phyloP scores from a whole-genome alignment of 179 eudicot genomes.

The Silene vulgaris region DNA sequence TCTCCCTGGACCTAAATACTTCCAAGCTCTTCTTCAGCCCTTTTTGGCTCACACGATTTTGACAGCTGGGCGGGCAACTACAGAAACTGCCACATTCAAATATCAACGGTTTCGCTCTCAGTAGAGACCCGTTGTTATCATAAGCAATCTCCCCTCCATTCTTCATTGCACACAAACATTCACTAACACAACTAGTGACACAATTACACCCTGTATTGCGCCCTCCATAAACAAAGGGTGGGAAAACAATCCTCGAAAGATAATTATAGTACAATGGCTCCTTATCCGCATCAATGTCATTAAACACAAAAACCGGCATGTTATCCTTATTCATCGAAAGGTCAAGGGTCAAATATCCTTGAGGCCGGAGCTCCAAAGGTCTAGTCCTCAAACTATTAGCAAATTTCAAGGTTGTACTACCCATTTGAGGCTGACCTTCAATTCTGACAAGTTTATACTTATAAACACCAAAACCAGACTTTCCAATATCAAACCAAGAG shows the following conservation, averaged over 20 bases:
- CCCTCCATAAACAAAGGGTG: conserved; percentile 50
- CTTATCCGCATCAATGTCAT: conserved; percentile 54
- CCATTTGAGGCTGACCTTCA: conserved; percentile 77
- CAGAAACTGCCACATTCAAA: conserved; percentile 77
- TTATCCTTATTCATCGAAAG: conserved; percentile 68
- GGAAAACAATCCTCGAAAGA: conserved; percentile 46
- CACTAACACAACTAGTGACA: conserved; percentile 42
- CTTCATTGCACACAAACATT: conserved; percentile 58
- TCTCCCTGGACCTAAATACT: conserved; percentile 79
- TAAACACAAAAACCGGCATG: conserved; percentile 55
- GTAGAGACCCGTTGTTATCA: conserved; percentile 59
- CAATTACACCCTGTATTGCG: conserved; percentile 58
- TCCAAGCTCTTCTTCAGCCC: conserved; percentile 67
- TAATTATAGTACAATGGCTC: conserved; percentile 70
- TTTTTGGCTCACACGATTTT: conserved; percentile 75
- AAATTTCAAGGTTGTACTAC: conserved; percentile 51
- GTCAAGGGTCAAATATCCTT: conserved; percentile 66
- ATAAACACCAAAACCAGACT: conserved; percentile 82
- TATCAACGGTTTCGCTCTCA: conserved; percentile 76
- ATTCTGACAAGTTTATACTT: conserved; percentile 67
- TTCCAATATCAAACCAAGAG: conserved; percentile 84
- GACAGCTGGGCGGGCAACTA: conserved; percentile 63
- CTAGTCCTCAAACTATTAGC: conserved; percentile 48
- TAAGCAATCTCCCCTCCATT: conserved; percentile 83
- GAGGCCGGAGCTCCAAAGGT: conserved; percentile 50